Evolutionary conservation across 768 basidiomycete species (phyloP), one percentile per base, ranked within the genome.

Genomic region (Rhodosporidiobolus sp.): DNA sequence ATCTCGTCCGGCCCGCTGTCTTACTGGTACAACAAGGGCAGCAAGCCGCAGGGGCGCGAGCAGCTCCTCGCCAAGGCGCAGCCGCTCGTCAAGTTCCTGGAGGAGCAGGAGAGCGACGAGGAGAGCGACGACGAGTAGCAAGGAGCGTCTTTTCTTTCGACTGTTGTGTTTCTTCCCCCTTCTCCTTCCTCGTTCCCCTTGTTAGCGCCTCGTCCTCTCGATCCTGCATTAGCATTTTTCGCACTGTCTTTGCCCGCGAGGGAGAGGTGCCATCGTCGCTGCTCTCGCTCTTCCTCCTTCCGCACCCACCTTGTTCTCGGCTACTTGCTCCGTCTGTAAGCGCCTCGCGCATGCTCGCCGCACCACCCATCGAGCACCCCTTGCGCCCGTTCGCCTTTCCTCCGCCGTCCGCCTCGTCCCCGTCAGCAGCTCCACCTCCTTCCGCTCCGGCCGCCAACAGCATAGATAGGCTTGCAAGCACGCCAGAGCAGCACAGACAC

Each of bases 11-110:
- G 94, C 80, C 94, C 94, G 72, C 94, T 99, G 79, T 90, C 97
- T 70, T 98, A 96, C 82, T 99, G 95, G 95, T 85, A 92, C 82
- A 89, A 91, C 83, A 99, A 99, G 83, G 95, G 96, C 63, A 90
- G 94, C 59, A 96, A 93, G 83, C 87, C 92, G 0, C 92, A 97
- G 81, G 95, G 94, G 60, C 88, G 90, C 79, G 93, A 96, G 81
- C 90, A 94, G 81, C 97, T 99, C 85, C 83, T 97, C 77, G 94
- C 92, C 83, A 87, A 85, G 69, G 89, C 92, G 0, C 90, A 91
- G 79, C 80, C 90, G 26, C 85, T 98, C 50, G 94, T 98, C 80
- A 95, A 96, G 86, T 94, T 88, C 38, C 46, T 67, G 54, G n/a
- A 69, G 60, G 54, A 61, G 67, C 67, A 69, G 56, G 72, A 73